A percentile compares a stretch with the other conserved stretches of the same genome.
These are phyloP conservation scores for Wilcoxina mikolae DNA, from an alignment of 495 filamentous ascomycete genomes.

Conservation along the genomic window DNA sequence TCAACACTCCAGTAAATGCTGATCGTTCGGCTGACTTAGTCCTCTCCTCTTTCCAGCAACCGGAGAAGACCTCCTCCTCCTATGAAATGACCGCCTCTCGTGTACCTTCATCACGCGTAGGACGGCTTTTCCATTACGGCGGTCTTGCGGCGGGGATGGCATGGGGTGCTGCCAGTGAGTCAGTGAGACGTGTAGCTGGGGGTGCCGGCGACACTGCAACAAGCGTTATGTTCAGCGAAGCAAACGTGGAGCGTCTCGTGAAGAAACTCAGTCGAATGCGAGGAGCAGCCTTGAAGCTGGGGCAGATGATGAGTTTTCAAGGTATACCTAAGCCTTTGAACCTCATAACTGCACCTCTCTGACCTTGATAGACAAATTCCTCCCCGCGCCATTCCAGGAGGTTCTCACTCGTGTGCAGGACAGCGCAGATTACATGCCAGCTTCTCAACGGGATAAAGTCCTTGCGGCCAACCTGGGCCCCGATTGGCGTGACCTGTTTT, in stretches of 20 bases:
- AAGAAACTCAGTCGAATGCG: constrained; percentile 88
- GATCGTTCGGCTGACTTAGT: constrained; percentile 11
- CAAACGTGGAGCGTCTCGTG: constrained; percentile 84
- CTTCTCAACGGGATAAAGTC: constrained; percentile 76
- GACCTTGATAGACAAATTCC: constrained; percentile 48
- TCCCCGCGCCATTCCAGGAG: constrained; percentile 67
- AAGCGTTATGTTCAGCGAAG: constrained; percentile 73
- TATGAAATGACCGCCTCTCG: constrained; percentile 78
- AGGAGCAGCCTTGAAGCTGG: constrained; percentile 92
- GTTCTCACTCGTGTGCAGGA: constrained; percentile 92
- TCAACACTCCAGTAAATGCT: background rate
- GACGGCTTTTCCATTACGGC: constrained; percentile 85
- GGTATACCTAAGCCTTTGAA: constrained; percentile 30
- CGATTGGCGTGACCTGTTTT: constrained; percentile 74
- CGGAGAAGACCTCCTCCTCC: constrained; percentile 28
- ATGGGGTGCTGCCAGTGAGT: constrained; percentile 78
- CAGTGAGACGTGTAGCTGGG: constrained; percentile 50
- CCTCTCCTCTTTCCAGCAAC: constrained; percentile 3
- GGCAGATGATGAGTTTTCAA: constrained; percentile 95
- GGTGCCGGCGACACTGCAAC: constrained; percentile 43
- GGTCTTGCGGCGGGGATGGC: constrained; percentile 90
- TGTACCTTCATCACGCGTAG: constrained; percentile 75
- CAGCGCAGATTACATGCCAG: constrained; percentile 94
- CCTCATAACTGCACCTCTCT: background rate
- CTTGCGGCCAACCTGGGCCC: constrained; percentile 61